A percentile compares a stretch with the other conserved stretches of the same genome.
These are phyloP conservation scores for Penicillium canescens DNA, from an alignment of 495 filamentous ascomycete genomes.

Conservation along the genomic window DNA sequence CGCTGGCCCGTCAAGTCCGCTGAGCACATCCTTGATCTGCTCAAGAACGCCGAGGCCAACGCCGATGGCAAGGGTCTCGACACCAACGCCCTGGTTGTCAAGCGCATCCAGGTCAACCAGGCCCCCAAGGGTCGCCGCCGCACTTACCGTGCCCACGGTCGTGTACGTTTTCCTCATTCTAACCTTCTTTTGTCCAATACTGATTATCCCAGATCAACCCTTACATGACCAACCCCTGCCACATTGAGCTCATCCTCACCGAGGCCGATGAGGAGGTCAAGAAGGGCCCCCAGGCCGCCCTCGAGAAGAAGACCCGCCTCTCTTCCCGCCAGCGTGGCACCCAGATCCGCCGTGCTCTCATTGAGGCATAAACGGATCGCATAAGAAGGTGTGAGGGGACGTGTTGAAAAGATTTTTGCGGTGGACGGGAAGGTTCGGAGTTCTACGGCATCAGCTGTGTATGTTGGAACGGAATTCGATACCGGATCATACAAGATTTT, in stretches of 20 bases:
- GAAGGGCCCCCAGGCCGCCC: conserved; percentile 64
- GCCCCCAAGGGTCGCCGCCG: conserved; percentile 96
- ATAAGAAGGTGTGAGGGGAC: conserved; percentile 28
- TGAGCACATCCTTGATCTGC: conserved; percentile 92
- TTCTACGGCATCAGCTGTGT: conserved; percentile 29
- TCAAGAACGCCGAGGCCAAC: conserved; percentile 99
- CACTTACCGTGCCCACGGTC: conserved; percentile 99
- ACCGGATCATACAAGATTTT: conserved; percentile 47
- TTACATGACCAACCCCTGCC: conserved; percentile 99
- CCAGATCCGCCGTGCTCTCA: conserved; percentile 77
- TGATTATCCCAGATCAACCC: conserved; percentile 79
- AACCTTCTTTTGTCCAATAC: background rate
- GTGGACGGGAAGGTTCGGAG: conserved; percentile 31
- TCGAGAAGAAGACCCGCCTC: conserved; percentile 64
- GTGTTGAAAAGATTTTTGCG: conserved; percentile 29
- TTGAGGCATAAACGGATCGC: conserved; percentile 62
- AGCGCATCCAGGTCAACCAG: conserved; percentile 99
- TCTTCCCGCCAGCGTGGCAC: conserved; percentile 86
- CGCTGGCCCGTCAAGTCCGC: conserved; percentile 99
- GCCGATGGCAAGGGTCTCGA: conserved; percentile 99
- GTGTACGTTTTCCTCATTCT: conserved; percentile 65
- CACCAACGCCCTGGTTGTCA: conserved; percentile 91
- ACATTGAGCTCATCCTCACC: conserved; percentile 99
- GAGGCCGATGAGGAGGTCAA: conserved; percentile 85
- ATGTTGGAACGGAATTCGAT: conserved; percentile 37